Conservation (phyloP, 192 early-diverging fungal species). For the Funneliformis geosporum region DNA sequence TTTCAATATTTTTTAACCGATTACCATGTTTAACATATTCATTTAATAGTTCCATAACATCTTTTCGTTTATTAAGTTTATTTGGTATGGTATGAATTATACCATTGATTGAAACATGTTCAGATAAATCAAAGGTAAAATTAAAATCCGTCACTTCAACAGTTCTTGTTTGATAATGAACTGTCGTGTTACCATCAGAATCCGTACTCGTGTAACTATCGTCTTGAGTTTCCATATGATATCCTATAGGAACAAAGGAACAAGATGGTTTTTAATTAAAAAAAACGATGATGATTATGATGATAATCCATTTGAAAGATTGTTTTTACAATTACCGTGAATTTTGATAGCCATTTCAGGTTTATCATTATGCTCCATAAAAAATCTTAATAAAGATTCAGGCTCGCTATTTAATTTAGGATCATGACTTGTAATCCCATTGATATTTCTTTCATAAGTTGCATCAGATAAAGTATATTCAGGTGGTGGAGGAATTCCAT, state of each 20-base stretch:
- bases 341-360: slow-evolving; percentile 44
- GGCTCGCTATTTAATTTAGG: background rate
- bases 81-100: slow-evolving; percentile 31
- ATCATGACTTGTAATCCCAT: background rate
- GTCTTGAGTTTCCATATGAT: slow-evolving; percentile 33
- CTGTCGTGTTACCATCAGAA: slow-evolving; percentile 3
- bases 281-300: background rate
- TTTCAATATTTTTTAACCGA: slow-evolving; percentile 43
- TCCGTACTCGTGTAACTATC: background rate
- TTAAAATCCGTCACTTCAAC: slow-evolving; percentile 42
- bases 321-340: slow-evolving; percentile 31
- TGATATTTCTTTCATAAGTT: background rate
- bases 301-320: background rate
- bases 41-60: slow-evolving; percentile 39
- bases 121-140: slow-evolving; percentile 40
- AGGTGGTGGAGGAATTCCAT: background rate
- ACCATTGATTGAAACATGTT: slow-evolving; percentile 36
- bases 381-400: slow-evolving; percentile 37
- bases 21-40: slow-evolving; percentile 41
- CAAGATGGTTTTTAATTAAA: background rate
- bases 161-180: slow-evolving; percentile 12
- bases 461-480: slow-evolving; percentile 7
- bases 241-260: slow-evolving; percentile 25
- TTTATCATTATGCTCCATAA: slow-evolving; percentile 43
- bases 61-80: slow-evolving; percentile 25